phyloP scores from a whole-genome alignment of 2,329 filamentous ascomycete species.

The Pyrenochaeta sp. region DNA sequence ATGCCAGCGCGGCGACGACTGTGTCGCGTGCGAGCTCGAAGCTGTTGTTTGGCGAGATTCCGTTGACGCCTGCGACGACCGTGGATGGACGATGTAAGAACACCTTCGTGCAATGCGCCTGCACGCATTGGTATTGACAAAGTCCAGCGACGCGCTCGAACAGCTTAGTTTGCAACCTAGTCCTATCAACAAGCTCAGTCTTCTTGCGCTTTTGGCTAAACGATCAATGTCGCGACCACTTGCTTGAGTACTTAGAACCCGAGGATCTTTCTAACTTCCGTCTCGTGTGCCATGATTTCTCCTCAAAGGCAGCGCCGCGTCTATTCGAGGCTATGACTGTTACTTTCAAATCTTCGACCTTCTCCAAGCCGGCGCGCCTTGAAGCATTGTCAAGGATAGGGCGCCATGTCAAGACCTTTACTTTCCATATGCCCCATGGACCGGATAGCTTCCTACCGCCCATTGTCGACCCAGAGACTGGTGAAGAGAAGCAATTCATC shows the following conservation, averaged over 20 bases:
- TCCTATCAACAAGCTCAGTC: slow-evolving; percentile 57
- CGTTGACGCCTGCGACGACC: slow-evolving; percentile 51
- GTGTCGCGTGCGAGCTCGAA: slow-evolving; percentile 49
- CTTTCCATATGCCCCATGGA: slow-evolving; percentile 79
- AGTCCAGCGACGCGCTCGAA: slow-evolving; percentile 54
- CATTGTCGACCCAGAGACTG: slow-evolving; percentile 79
- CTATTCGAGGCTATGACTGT: slow-evolving; percentile 75
- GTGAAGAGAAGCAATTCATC: slow-evolving; percentile 79
- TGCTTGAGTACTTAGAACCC: slow-evolving; percentile 53
- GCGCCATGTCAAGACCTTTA: slow-evolving; percentile 78
- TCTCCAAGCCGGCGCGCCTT: slow-evolving; percentile 76
- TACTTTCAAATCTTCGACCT: slow-evolving; percentile 76
- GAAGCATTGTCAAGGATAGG: slow-evolving; percentile 80
- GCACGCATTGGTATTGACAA: slow-evolving; percentile 26
- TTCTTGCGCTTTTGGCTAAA: slow-evolving; percentile 61
- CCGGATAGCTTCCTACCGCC: slow-evolving; percentile 83
- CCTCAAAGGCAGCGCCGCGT: slow-evolving; percentile 72
- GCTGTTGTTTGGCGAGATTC: slow-evolving; percentile 61
- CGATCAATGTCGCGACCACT: slow-evolving; percentile 56
- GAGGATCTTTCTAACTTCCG: slow-evolving; percentile 62
- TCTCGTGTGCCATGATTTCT: slow-evolving; percentile 73
- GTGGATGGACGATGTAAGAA: slow-evolving; percentile 49
- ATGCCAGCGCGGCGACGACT: slow-evolving; percentile 43
- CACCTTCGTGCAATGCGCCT: slow-evolving; percentile 5
- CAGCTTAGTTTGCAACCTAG: slow-evolving; percentile 59